These are phyloP conservation scores for Volutella citrinella DNA, from an alignment of 2,329 filamentous ascomycete species.

Conservation along the genomic window DNA sequence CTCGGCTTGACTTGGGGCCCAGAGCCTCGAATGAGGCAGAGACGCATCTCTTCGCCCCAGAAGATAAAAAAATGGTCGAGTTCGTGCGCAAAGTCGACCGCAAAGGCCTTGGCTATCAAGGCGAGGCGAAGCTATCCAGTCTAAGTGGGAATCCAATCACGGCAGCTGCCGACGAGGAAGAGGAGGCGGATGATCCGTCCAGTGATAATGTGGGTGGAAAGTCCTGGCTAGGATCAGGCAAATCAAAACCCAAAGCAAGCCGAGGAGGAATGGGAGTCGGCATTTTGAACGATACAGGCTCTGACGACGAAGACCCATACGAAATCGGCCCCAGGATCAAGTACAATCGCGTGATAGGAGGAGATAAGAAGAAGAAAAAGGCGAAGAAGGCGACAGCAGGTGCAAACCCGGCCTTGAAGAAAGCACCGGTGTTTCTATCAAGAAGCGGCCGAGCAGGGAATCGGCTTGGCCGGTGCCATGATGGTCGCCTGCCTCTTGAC, in stretches of 20 bases:
- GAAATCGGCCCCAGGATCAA: conserved; percentile 87
- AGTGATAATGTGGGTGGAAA: no score
- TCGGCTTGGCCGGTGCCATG: conserved; percentile 64
- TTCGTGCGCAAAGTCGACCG: conserved; percentile 65
- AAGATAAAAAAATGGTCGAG: conserved; percentile 68
- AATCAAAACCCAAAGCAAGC: conserved; percentile 49
- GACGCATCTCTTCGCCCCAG: conserved; percentile 79
- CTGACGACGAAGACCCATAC: conserved; percentile 93
- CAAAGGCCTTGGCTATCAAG: conserved; percentile 67
- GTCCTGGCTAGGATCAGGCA: no score
- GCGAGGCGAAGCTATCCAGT: conserved; percentile 51
- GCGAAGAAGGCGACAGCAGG: conserved; percentile 46
- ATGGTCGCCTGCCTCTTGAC: conserved; percentile 74
- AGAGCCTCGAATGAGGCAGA: conserved; percentile 36
- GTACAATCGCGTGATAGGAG: conserved; percentile 78
- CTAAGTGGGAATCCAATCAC: conserved; percentile 25
- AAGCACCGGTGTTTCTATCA: conserved; percentile 73
- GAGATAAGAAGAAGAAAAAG: conserved; percentile 78
- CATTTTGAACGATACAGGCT: conserved; percentile 86
- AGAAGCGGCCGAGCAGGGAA: conserved; percentile 41
- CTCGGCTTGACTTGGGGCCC: conserved; percentile 56
- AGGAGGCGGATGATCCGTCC: conserved; percentile 30
- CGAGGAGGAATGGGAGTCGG: conserved; percentile 81
- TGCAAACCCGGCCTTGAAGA: conserved; percentile 61
- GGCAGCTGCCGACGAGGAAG: conserved; percentile 34